Conservation (phyloP, 768 basidiomycete species). For the Multifurca ochricompacta region DNA sequence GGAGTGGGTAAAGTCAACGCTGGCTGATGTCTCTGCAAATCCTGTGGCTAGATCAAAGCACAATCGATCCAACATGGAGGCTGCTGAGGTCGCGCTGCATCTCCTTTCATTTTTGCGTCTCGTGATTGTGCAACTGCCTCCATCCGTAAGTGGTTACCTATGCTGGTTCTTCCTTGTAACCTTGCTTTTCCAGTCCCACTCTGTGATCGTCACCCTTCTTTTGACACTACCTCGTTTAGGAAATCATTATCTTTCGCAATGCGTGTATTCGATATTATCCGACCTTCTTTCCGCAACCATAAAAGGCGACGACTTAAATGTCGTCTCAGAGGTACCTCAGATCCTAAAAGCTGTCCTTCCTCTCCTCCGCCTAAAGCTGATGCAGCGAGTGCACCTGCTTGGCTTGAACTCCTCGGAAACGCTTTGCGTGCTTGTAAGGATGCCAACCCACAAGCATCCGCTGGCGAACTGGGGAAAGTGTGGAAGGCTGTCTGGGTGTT, state of each 20-base stretch:
- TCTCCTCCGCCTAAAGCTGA: slow-evolving; percentile 69
- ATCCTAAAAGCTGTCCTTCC: slow-evolving; percentile 60
- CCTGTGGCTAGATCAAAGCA: slow-evolving; percentile 54
- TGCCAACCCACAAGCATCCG: slow-evolving; percentile 42
- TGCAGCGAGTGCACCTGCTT: slow-evolving; percentile 57
- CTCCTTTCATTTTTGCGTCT: slow-evolving; percentile 65
- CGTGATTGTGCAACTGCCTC: slow-evolving; percentile 51
- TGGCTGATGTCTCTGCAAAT: slow-evolving; percentile 57
- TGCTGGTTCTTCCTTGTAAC: slow-evolving; percentile 7
- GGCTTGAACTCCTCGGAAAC: slow-evolving; percentile 71
- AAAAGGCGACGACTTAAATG: slow-evolving; percentile 41
- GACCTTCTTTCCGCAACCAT: slow-evolving; percentile 58
- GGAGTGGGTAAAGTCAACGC: slow-evolving; percentile 64
- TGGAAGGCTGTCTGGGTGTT: slow-evolving; percentile 76
- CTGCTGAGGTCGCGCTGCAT: slow-evolving; percentile 70
- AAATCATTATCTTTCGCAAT: slow-evolving; percentile 83
- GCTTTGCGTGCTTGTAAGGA: slow-evolving; percentile 58
- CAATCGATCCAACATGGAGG: slow-evolving; percentile 46
- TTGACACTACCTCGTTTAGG: slow-evolving; percentile 80
- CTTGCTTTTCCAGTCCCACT: slow-evolving; percentile 51
- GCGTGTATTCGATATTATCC: slow-evolving; percentile 79
- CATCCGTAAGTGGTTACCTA: slow-evolving; percentile 46
- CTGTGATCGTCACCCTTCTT: slow-evolving; percentile 59
- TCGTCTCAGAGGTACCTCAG: slow-evolving; percentile 47
- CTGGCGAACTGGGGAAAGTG: slow-evolving; percentile 48